These are phyloP conservation scores for Melastoma malabathricum DNA, from an alignment of 345 rosid species.

Conservation along the genomic window DNA sequence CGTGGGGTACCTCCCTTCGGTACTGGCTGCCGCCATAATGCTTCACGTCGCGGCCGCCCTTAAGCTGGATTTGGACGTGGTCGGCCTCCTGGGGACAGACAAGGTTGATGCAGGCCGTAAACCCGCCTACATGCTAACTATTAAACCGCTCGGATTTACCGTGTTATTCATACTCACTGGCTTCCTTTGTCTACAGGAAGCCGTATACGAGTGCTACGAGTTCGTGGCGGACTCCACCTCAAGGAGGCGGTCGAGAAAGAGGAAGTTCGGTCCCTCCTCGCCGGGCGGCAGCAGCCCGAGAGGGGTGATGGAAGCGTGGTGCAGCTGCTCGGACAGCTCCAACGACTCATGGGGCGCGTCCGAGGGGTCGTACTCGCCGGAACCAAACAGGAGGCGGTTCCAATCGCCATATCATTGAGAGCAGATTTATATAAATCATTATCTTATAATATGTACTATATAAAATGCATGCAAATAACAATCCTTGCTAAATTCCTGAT, in stretches of 20 bases:
- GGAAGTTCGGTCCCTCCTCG: slow-evolving; percentile 19
- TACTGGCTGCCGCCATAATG: slow-evolving; percentile 78
- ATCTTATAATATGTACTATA: too few species aligned
- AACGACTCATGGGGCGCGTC: too few species aligned
- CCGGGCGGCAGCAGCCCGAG: slow-evolving; percentile 35
- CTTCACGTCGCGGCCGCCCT: slow-evolving; percentile 50
- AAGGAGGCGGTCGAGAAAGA: slow-evolving; percentile 29
- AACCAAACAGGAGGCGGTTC: too few species aligned
- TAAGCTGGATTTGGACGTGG: slow-evolving; percentile 16
- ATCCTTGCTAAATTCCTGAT: too few species aligned
- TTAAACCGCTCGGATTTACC: too few species aligned
- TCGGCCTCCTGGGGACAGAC: slow-evolving; percentile 29
- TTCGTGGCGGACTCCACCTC: slow-evolving; percentile 12
- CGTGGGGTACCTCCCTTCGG: slow-evolving; percentile 56
- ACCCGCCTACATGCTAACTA: slow-evolving; percentile 13
- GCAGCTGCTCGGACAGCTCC: too few species aligned
- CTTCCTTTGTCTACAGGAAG: slow-evolving; percentile 35
- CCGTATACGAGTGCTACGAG: slow-evolving; percentile 35
- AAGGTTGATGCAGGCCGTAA: slow-evolving; percentile 27
- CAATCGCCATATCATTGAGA: too few species aligned
- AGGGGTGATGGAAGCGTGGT: slow-evolving; percentile 41
- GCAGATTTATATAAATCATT: too few species aligned
- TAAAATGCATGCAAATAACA: too few species aligned
- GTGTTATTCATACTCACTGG: background rate
- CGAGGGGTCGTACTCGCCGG: too few species aligned